Evolutionary conservation across 345 rosid genomes (phyloP), one percentile per base, ranked within the genome.

Genomic region (Lumnitzera littorea): DNA sequence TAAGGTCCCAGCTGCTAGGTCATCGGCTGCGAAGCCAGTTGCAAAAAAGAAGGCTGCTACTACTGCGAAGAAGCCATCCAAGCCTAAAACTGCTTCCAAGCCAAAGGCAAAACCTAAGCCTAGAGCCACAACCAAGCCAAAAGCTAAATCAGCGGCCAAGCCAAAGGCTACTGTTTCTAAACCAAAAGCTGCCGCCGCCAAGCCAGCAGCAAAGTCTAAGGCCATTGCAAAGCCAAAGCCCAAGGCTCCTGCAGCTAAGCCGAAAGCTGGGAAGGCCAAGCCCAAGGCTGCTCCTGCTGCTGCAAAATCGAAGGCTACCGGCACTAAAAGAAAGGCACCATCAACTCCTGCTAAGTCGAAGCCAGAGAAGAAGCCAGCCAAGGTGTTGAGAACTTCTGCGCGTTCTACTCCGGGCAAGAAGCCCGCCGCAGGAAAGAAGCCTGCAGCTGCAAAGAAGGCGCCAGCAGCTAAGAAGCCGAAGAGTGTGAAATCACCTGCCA

Each of bases 341-440:
- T 57, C 68, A 0, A 57, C 79, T 24, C 54, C 63, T 15, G 62
- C 72, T 15, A 77, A 73, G 64, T 62, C 76, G 11, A 75, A 78
- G 58, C 57, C 74, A 8, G 70, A 54, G 27, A 31, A 79, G 72
- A 80, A 78, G 66, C 85, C 88, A 15, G 82, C 78, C 0, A 87
- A 87, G 71, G 87, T 72, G 2, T 51, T 86, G 0, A 85, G 88
- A 65, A 80, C 96, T 12, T 85, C 96, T 0, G 70, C 82, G 2
- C 76, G 91, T 68, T 81, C 83, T 0, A 67, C 89, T 47, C 89
- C 96, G 0, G 91, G 91, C 58, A 88, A 70, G 71, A 88, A 60
- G 25, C 66, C 72, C 11, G 75, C 79, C 17, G 29, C 68, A 2
- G 76, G 74, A 14, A 88, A 83, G 81, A 78, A 78, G 66, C 71